Base-by-base conservation (phyloP, 164 flowering plant genomes). In the Berberis vulgaris region DNA sequence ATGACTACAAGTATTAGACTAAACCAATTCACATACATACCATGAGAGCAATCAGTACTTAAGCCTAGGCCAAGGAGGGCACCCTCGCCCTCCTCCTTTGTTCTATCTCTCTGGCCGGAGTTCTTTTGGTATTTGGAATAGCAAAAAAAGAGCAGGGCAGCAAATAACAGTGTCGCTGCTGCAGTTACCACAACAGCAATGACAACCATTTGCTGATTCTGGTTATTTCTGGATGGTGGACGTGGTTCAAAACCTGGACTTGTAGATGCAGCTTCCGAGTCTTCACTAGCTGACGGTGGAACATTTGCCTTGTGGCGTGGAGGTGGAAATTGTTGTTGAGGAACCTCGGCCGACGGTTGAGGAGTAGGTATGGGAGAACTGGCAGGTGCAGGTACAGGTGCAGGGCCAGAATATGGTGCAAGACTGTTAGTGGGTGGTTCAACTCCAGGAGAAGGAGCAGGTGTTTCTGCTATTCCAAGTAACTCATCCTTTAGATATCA, bases 151-250 rank as follows among this genome's bases (percentile, higher is more conserved):
- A 88, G 72, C 67, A 89, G 42, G 56, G 77, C 72, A 56, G 79
- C 86, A 74, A 81, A 41, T 26, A 74, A 43, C 64, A 88, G 82
- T 49, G 99, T 86, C 41, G 73, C 85, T 26, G 70, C 63, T 46
- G 97, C 97, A 67, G 99, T 95, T 55, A 84, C 84, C 59, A 64
- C 81, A 66, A 88, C 86, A 63, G 94, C 96, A 78, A 84, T 59
- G 62, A 78, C 73, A 65, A 95, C 73, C 55, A 81, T 45, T 64
- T 53, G 74, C 61, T 67, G 59, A 61, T 42, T 71, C 5, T 49
- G 49, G 4, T 70, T 45, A 45, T 71, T 62, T 12, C 67, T 65
- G 47, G 71, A 42, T 11, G 65, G 45, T 13, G 7, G 46, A 54
- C 13, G 43, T 45, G 76, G 63, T 45, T 71, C 47, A 60, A 80